These are phyloP conservation scores for Ormosia emarginata DNA, from an alignment of 306 rosid species.

Conservation along the genomic window DNA sequence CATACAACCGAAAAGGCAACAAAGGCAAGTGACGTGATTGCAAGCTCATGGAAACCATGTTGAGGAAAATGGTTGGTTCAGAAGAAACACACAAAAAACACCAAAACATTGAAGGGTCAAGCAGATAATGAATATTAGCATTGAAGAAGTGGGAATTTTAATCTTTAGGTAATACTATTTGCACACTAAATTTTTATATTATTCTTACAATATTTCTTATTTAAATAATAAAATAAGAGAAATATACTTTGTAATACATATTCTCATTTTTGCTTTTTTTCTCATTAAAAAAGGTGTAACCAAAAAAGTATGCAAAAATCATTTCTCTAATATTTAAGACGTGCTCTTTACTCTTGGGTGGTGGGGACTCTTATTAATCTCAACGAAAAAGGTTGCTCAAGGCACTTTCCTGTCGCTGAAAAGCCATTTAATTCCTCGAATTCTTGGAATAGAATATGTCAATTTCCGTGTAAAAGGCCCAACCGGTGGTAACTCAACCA, in stretches of 20 bases:
- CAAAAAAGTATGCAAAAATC: too few species aligned
- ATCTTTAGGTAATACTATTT: not conserved
- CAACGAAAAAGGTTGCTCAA: not conserved
- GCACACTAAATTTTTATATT: too few species aligned
- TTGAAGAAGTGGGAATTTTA: not conserved
- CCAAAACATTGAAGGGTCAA: not conserved
- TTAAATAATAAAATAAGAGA: too few species aligned
- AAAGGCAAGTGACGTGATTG: not conserved
- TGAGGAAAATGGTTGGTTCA: not conserved
- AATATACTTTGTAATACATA: too few species aligned
- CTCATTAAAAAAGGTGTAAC: too few species aligned
- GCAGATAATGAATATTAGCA: not conserved
- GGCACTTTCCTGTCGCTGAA: not conserved
- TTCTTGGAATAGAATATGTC: not conserved
- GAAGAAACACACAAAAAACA: not conserved
- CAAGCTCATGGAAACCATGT: not conserved
- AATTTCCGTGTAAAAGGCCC: not conserved
- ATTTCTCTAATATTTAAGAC: not conserved
- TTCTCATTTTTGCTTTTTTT: too few species aligned
- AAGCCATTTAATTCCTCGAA: not conserved
- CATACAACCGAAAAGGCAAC: not conserved
- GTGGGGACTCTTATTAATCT: constrained; percentile 15
- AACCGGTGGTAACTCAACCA: not conserved
- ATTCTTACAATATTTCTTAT: too few species aligned
- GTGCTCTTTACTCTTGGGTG: not conserved